Evolutionary conservation across 179 eudicot genomes (phyloP).

Genomic region (Camellia oleifera): DNA sequence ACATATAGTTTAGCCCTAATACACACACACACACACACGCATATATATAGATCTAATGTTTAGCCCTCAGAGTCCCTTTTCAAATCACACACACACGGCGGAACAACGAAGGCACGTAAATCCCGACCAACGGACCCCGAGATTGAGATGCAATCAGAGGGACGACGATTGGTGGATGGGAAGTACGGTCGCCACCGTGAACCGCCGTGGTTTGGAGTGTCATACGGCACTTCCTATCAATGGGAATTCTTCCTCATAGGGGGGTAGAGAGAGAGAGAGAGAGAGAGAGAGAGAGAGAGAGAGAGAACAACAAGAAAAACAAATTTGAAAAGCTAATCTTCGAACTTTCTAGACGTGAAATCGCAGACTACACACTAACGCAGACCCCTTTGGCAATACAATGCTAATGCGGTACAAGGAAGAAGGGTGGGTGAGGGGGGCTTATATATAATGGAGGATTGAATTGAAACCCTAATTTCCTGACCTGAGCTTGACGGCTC

Average conservation of each 20-base stretch:
- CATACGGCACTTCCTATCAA: constrained; percentile 72
- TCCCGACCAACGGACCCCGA: constrained; percentile 25
- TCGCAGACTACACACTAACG: not conserved
- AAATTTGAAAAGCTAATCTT: not conserved
- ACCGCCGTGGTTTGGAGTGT: constrained; percentile 39
- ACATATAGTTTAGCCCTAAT: not conserved
- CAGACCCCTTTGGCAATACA: too few relatives aligned
- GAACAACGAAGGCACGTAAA: not conserved
- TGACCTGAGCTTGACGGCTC: too few relatives aligned
- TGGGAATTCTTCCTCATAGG: constrained; percentile 49
- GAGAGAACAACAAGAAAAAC: not conserved
- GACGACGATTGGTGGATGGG: constrained; percentile 29
- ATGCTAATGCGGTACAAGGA: too few relatives aligned
- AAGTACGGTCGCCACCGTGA: not conserved
- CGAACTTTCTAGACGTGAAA: not conserved
- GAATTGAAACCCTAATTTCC: too few relatives aligned
- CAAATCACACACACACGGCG: constrained; percentile 46
- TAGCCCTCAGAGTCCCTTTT: constrained; percentile 52
- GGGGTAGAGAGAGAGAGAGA: not conserved
- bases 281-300: too few relatives aligned
- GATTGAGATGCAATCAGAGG: constrained; percentile 5
- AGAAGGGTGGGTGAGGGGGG: too few relatives aligned
- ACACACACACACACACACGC: not conserved
- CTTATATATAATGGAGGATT: too few relatives aligned
- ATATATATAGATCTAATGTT: not conserved